These are phyloP conservation scores for Talaromyces liani DNA, from an alignment of 495 filamentous ascomycete genomes.

Conservation along the genomic window DNA sequence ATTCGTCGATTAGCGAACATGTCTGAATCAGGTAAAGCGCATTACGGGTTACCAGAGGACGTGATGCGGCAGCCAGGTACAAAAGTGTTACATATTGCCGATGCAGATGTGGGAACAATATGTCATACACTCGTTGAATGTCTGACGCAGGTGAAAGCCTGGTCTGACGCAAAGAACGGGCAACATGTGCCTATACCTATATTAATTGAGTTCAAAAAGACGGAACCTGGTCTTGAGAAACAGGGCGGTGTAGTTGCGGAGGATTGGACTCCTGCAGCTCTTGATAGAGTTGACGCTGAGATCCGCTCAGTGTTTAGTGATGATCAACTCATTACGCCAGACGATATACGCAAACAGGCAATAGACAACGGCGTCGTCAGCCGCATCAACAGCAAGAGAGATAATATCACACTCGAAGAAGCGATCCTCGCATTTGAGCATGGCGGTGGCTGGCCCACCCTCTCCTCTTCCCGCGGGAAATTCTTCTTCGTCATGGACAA, in stretches of 20 bases:
- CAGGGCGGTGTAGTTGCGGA: constrained; percentile 1
- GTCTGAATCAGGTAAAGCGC: constrained; percentile 4
- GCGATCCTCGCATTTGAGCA: not conserved
- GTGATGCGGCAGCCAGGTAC: constrained; percentile 2
- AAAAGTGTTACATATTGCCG: constrained; percentile 9
- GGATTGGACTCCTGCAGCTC: constrained; percentile 2
- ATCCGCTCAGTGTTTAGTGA: constrained; percentile 4
- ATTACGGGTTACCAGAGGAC: constrained; percentile 1
- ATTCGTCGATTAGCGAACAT: constrained; percentile 6
- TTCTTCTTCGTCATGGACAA: constrained; percentile 10
- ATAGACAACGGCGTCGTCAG: not conserved
- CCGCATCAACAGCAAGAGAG: not conserved
- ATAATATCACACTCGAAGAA: constrained; percentile 6
- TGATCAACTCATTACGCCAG: constrained; percentile 6
- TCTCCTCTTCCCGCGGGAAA: constrained; percentile 3
- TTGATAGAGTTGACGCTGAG: constrained; percentile 5
- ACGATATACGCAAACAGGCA: constrained; percentile 7
- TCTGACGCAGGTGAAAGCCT: constrained; percentile 6
- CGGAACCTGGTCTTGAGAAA: constrained; percentile 1
- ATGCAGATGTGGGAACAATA: constrained; percentile 7
- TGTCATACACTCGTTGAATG: constrained; percentile 8
- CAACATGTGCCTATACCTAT: constrained; percentile 8
- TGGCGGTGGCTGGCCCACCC: constrained; percentile 9
- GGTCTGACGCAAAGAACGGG: not conserved
- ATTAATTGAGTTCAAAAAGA: constrained; percentile 8